Evolutionary conservation across 2,329 filamentous ascomycete genomes (phyloP), one percentile per base, ranked within the genome.

Genomic region (Trichoderma gracile): DNA sequence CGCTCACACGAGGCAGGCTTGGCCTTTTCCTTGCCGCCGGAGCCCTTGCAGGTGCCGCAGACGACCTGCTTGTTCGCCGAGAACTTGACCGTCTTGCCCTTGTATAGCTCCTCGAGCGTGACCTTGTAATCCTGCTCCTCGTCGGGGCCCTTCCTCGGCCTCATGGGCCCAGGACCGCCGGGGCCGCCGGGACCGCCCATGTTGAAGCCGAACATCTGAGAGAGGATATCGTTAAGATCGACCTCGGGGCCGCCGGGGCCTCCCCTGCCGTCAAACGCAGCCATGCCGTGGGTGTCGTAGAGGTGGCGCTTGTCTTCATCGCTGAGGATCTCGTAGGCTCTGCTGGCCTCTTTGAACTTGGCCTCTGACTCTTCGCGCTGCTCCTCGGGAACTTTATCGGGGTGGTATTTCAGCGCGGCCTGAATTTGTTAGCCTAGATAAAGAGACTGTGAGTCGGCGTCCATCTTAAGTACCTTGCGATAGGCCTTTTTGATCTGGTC

Each of bases 21-120:
- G 61, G 92, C 90, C 79, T 93, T 96, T 67, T 96, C 91, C 78
- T 96, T 97, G 68, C 91, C 95, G 46, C 95, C 95, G 53, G 84
- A 87, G 50, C 95, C 95, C 75, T 93, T 94, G 82, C 95, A 99
- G 71, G 88, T 84, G 65, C 84, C 84, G 79, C 95, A 99, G 67
- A 97, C 83, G 67, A 97, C 86, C 74, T 97, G 94, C 82, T 98
- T 98, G 73, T 93, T 96, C 73, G 91, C 95, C 9, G 92, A 89
- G 76, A 99, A 97, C 79, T 96, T 95, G 74, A 96, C 95, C 0
- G 95, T 97, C 83, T 98, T 97, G 72, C 95, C 95, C 80, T 96
- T 97, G 84, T 98, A 99, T 38, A 99, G 83, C 78, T 99, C 95
- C 76, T 98, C 95, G 66, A 99, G 80, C 2, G 88, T 90, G 65